Conservation (phyloP, 768 basidiomycete genomes). For the Mycena rosella region DNA sequence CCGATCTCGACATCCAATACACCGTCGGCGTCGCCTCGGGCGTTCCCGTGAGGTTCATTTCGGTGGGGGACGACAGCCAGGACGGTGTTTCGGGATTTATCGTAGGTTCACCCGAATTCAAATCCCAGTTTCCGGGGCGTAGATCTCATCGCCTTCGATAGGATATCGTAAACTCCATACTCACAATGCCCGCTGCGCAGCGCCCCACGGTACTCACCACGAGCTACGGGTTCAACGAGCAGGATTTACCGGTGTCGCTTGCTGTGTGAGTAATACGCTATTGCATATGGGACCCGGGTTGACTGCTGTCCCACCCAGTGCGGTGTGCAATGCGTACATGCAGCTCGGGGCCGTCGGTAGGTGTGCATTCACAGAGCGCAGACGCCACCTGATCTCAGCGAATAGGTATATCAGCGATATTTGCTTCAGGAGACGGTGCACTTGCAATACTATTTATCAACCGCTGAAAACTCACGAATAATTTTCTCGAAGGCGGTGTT, state of each 20-base stretch:
- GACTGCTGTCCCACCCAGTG: slow-evolving; percentile 30
- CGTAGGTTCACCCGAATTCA: slow-evolving; percentile 6
- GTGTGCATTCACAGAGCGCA: background rate
- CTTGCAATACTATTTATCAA: slow-evolving; percentile 22
- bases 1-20: slow-evolving; percentile 61
- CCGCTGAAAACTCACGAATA: slow-evolving; percentile 9
- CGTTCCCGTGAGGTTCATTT: slow-evolving; percentile 52
- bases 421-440: slow-evolving; percentile 40
- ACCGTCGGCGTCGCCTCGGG: slow-evolving; percentile 49
- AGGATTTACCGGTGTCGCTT: slow-evolving; percentile 49
- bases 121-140: background rate
- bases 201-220: slow-evolving; percentile 55
- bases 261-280: slow-evolving; percentile 41
- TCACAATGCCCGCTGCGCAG: slow-evolving; percentile 56
- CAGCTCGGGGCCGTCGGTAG: slow-evolving; percentile 55
- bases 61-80: slow-evolving; percentile 24
- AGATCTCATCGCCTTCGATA: background rate
- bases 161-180: slow-evolving; percentile 47
- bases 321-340: slow-evolving; percentile 43
- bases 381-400: background rate
- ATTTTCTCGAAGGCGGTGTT: slow-evolving; percentile 17
- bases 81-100: slow-evolving; percentile 27
- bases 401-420: slow-evolving; percentile 47
- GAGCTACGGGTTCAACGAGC: slow-evolving; percentile 53
- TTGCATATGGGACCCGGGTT: background rate